Evolutionary conservation across 129 eudicot species (phyloP).

Genomic region (Logfia minima): DNA sequence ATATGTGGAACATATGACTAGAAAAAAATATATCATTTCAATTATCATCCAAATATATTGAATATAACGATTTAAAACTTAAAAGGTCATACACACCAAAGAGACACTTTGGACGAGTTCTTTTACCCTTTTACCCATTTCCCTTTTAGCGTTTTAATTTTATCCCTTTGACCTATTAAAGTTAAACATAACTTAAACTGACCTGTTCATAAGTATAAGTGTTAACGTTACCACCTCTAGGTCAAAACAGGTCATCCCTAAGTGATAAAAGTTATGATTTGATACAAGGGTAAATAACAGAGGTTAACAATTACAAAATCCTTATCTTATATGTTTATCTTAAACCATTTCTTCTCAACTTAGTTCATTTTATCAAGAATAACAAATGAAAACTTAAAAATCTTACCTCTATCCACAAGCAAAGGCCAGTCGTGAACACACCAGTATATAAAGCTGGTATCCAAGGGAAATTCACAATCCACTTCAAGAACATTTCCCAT

Average conservation of each 20-base stretch:
- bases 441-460: conserved; percentile 85
- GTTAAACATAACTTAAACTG: not conserved
- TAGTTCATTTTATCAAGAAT: not conserved
- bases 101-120: not conserved
- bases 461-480: conserved; percentile 69
- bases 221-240: not conserved
- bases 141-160: not conserved
- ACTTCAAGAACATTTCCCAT: conserved; percentile 40
- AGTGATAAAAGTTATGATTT: not conserved
- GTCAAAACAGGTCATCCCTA: not conserved
- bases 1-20: not conserved
- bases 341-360: not conserved
- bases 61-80: too few species aligned
- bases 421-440: conserved; percentile 71
- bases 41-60: not conserved
- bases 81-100: too few species aligned
- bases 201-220: not conserved
- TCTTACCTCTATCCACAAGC: conserved; percentile 81
- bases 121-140: not conserved
- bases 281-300: not conserved
- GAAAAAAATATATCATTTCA: not conserved
- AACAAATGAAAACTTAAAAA: not conserved
- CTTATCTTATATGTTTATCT: not conserved
- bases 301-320: not conserved
- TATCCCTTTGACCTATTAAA: not conserved